Percentiles rank a stretch among this genome's conserved stretches.
Evolutionary conservation across 1,284 basidiomycete species (phyloP).

Genomic region (Cryptococcus sp.): DNA sequence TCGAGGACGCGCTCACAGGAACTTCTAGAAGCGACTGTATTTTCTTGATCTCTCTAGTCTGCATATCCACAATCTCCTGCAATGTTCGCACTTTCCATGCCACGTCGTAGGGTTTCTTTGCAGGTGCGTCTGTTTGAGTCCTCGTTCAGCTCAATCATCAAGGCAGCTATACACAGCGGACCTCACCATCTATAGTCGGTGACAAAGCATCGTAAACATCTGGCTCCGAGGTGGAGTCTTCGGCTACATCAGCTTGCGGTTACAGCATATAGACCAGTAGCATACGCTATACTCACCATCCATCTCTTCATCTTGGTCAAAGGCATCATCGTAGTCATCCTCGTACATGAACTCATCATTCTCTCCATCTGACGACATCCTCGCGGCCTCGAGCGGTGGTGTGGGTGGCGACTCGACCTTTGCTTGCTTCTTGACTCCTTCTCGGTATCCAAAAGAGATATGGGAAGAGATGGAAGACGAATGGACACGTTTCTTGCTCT

Average conservation of each 20-base stretch:
- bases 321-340: slow-evolving; percentile 41
- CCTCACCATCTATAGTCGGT: slow-evolving; percentile 47
- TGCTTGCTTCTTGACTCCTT: slow-evolving; percentile 1
- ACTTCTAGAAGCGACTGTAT: slow-evolving; percentile 81
- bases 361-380: slow-evolving; percentile 52
- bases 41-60: slow-evolving; percentile 75
- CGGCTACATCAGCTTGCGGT: slow-evolving; percentile 13
- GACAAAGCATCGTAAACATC: slow-evolving; percentile 48
- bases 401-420: slow-evolving; percentile 11
- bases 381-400: slow-evolving; percentile 12
- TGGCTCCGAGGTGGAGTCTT: slow-evolving; percentile 40
- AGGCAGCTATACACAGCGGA: neutral
- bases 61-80: slow-evolving; percentile 74
- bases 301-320: slow-evolving; percentile 38
- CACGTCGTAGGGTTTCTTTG: slow-evolving; percentile 53
- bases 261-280: neutral
- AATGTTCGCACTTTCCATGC: slow-evolving; percentile 65
- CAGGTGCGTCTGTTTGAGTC: slow-evolving; percentile 29
- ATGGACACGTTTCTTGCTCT: neutral
- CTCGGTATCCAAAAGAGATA: no score
- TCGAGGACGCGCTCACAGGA: slow-evolving; percentile 62
- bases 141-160: neutral
- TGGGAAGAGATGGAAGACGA: neutral
- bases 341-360: slow-evolving; percentile 42
- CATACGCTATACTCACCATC: slow-evolving; percentile 27